Percentiles rank a stretch among this genome's conserved stretches.
phyloP scores from a whole-genome alignment of 345 rosid species.

The Eucalyptus pumila region DNA sequence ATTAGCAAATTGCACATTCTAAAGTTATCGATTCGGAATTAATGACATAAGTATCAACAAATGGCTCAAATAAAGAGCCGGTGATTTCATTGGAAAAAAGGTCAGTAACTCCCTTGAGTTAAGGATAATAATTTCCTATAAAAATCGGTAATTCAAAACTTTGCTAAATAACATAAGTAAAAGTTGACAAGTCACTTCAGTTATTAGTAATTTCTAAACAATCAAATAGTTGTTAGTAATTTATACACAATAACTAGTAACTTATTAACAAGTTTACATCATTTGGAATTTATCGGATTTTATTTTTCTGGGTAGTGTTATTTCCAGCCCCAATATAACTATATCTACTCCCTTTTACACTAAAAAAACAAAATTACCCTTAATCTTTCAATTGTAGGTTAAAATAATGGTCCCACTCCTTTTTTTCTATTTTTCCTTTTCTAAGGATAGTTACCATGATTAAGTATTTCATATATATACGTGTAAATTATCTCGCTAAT shows the following conservation, averaged over 20 bases:
- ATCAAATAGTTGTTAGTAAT: not conserved
- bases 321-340: no score
- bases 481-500: no score
- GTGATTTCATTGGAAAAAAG: not conserved
- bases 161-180: not conserved
- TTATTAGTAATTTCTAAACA: not conserved
- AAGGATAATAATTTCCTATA: not conserved
- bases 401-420: no score
- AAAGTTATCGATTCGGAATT: not conserved
- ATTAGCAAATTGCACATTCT: not conserved
- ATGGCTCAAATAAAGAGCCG: not conserved
- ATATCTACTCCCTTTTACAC: no score
- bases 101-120: accelerated
- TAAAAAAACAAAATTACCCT: accelerated
- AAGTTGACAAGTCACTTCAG: not conserved
- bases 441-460: no score
- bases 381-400: no score
- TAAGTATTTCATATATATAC: accelerated
- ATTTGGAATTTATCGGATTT: not conserved
- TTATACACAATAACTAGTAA: not conserved
- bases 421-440: no score
- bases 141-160: not conserved
- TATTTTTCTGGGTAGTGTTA: no score
- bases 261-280: not conserved
- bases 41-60: not conserved